Evolutionary conservation across 768 basidiomycete species (phyloP), one percentile per base, ranked within the genome.

Genomic region (Suillus hirtellus): DNA sequence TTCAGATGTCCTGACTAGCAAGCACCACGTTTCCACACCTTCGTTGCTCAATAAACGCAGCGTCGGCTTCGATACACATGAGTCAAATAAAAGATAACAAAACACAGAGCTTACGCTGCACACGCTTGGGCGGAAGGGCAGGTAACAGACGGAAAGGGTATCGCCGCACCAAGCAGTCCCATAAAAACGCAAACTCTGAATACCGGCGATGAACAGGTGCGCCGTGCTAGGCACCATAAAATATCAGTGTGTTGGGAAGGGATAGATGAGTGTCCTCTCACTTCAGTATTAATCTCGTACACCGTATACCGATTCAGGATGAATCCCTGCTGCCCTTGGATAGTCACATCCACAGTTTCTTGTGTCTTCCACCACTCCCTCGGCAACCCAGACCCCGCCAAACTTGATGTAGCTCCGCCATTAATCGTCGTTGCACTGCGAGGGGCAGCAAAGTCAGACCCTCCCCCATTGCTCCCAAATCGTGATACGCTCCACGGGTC

Each of bases 121-220:
- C 82, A 53, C 95, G 85, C 75, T 99, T 99, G 0, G 97, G 97
- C 17, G 97, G 97, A 37, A 99, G 77, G 3, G 86, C 78, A 19
- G 93, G 89, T 66, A 98, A 84, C 31, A 99, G 79, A 54, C 97
- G 87, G 84, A 98, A 99, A 1, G 97, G 96, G 78, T 98, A 98
- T 60, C 95, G 85, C 67, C 89, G 86, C 59, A 86, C 75, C 50
- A 99, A 80, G 66, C 88, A 89, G 66, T 98, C 95, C 86, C 93
- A 91, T 34, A 99, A 79, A 75, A 90, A 95, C 11, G 84, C 84
- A 73, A 99, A 99, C 73, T 99, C 97, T 8, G 92, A 94, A 74
- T 98, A 99, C 63, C 97, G 85, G 60, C 96, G 81, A 35, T 87
- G 81, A 24, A 98, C 92, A 15, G 92, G 79, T 14, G 83, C 78